Evolutionary conservation across 306 rosid species (phyloP).

Genomic region (Trifolium pratense): DNA sequence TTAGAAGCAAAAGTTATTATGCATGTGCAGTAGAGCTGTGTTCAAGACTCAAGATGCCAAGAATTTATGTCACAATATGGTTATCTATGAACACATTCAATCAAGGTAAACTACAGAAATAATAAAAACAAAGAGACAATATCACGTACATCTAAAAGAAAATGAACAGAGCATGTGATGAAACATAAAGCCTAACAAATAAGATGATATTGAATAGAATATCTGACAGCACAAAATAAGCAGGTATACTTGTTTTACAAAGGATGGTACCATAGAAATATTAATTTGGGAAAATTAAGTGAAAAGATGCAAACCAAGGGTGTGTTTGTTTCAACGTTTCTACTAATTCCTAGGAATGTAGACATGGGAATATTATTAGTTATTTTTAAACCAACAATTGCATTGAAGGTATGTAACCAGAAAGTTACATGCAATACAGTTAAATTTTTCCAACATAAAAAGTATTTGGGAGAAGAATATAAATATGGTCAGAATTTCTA

Average conservation of each 20-base stretch:
- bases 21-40: slow-evolving; percentile 33
- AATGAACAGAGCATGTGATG: slow-evolving; percentile 1
- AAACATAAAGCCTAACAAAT: slow-evolving; percentile 1
- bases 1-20: slow-evolving; percentile 3
- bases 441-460: slow-evolving; percentile 25
- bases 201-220: background rate
- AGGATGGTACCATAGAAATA: background rate
- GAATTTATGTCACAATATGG: slow-evolving; percentile 23
- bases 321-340: too few relatives aligned
- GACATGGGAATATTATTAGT: too few relatives aligned
- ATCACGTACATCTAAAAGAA: slow-evolving; percentile 12
- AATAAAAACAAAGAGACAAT: slow-evolving; percentile 4
- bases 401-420: slow-evolving; percentile 22
- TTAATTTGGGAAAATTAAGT: background rate
- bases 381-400: slow-evolving; percentile 13
- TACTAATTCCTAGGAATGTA: too few relatives aligned
- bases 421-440: background rate
- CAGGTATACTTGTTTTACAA: background rate
- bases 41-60: slow-evolving; percentile 24
- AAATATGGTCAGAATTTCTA: slow-evolving; percentile 24
- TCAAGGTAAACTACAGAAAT: background rate
- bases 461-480: background rate
- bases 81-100: slow-evolving; percentile 32
- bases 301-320: slow-evolving; percentile 28
- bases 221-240: background rate